A percentile compares a stretch with the other conserved stretches of the same genome.
Evolutionary conservation across 768 basidiomycete species (phyloP).

Genomic region (Kockovaella imperatae): DNA sequence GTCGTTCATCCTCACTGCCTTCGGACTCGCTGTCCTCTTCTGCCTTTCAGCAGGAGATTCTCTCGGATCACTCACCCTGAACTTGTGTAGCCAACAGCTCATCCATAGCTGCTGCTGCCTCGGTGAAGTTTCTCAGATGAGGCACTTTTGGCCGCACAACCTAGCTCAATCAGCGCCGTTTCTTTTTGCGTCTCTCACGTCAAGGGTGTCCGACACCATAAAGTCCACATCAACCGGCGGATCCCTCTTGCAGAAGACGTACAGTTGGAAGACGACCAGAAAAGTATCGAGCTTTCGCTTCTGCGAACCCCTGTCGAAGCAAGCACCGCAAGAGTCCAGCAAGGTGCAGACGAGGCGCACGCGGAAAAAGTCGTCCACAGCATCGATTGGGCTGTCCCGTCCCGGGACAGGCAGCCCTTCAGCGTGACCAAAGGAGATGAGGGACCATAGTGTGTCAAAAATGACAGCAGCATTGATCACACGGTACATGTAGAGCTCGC

Average conservation of each 20-base stretch:
- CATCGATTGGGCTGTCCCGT: constrained; percentile 67
- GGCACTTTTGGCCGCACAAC: constrained; percentile 75
- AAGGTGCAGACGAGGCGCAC: constrained; percentile 82
- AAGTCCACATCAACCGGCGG: constrained; percentile 98
- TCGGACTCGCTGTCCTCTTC: constrained; percentile 24
- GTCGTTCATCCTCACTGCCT: constrained; percentile 45
- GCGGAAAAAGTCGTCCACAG: constrained; percentile 94
- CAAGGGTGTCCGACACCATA: constrained; percentile 88
- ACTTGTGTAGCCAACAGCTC: constrained; percentile 69
- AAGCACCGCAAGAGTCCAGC: constrained; percentile 92
- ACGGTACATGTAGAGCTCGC: constrained; percentile 94
- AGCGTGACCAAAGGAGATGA: constrained; percentile 87
- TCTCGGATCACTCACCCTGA: constrained; percentile 46
- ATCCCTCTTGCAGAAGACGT: constrained; percentile 76
- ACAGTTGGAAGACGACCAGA: constrained; percentile 79
- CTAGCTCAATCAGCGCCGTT: constrained; percentile 46
- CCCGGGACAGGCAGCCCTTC: constrained; percentile 81
- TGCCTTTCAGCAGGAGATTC: constrained; percentile 8
- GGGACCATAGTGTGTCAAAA: constrained; percentile 87
- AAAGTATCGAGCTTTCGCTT: constrained; percentile 90
- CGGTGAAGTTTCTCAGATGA: constrained; percentile 66
- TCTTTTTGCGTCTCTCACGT: constrained; percentile 50
- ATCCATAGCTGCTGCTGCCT: constrained; percentile 81
- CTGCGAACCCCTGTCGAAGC: constrained; percentile 88
- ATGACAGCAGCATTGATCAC: constrained; percentile 79